These are phyloP conservation scores for Psilocybe cubensis DNA, from an alignment of 768 basidiomycete species.

Conservation along the genomic window DNA sequence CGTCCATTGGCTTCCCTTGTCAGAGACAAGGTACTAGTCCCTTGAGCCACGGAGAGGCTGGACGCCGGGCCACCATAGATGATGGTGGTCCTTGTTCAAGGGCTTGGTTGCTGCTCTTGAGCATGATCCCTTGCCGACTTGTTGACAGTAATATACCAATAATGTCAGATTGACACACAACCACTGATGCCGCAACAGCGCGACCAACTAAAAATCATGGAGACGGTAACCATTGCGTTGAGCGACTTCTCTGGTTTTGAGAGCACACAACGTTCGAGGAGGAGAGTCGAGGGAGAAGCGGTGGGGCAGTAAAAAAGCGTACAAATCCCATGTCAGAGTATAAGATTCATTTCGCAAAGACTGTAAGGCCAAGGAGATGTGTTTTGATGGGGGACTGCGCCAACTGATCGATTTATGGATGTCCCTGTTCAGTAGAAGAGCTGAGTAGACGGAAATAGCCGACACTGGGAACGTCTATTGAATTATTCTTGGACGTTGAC, in stretches of 20 bases:
- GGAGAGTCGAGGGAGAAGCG: neutral
- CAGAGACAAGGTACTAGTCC: conserved; percentile 1
- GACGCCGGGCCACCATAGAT: neutral
- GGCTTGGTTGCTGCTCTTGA: neutral
- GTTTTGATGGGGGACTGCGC: neutral
- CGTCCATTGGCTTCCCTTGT: conserved; percentile 3
- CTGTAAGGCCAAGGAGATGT: neutral
- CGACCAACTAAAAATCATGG: conserved; percentile 1
- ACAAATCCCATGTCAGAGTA: neutral
- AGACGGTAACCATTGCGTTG: conserved; percentile 14
- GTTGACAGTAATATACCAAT: conserved; percentile 7
- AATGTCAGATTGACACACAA: conserved; percentile 7
- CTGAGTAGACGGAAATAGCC: conserved; percentile 8
- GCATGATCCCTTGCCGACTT: neutral
- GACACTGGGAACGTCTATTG: conserved; percentile 2
- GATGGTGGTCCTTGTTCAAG: neutral
- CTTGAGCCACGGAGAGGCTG: conserved; percentile 6
- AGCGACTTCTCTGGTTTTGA: neutral
- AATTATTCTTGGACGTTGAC: conserved; percentile 13
- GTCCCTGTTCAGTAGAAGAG: conserved; percentile 6
- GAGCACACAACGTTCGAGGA: neutral
- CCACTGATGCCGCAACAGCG: conserved; percentile 3
- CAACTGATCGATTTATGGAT: neutral
- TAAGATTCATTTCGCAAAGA: neutral
- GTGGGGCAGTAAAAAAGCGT: neutral